Evolutionary conservation across 164 flowering plant genomes (phyloP).

Genomic region (Buxus sempervirens): DNA sequence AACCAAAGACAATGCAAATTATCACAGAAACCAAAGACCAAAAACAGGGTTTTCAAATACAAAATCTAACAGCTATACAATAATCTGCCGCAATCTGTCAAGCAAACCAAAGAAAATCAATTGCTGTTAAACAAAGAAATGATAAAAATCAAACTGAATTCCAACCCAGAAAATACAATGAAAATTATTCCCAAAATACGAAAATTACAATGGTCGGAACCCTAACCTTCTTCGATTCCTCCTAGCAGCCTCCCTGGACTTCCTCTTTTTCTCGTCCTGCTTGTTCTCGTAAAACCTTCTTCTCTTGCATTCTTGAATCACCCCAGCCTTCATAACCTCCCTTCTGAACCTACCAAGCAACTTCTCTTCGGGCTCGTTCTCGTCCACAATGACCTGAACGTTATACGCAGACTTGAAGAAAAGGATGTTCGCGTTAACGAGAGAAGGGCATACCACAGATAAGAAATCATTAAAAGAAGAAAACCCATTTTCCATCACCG

Average conservation of each 20-base stretch:
- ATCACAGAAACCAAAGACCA: too few relatives aligned
- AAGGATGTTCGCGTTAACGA: constrained; percentile 53
- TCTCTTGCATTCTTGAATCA: constrained; percentile 42
- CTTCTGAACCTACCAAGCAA: constrained; percentile 60
- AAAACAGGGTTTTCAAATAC: too few relatives aligned
- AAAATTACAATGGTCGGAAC: background rate
- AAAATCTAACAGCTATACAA: too few relatives aligned
- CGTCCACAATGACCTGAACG: constrained; percentile 38
- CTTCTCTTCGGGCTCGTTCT: constrained; percentile 64
- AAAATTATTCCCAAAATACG: too few relatives aligned
- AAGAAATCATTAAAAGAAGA: constrained; percentile 26
- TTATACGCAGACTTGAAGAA: constrained; percentile 58
- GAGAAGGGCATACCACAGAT: constrained; percentile 58
- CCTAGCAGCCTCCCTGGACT: constrained; percentile 61
- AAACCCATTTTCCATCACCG: constrained; percentile 4
- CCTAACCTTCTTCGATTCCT: constrained; percentile 52
- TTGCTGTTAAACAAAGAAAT: too few relatives aligned
- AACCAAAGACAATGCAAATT: too few relatives aligned
- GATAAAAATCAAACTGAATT: too few relatives aligned
- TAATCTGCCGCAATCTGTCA: too few relatives aligned
- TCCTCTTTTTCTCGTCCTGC: constrained; percentile 70
- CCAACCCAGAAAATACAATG: too few relatives aligned
- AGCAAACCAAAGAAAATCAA: too few relatives aligned
- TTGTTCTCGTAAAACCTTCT: constrained; percentile 55
- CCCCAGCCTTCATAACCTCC: constrained; percentile 44